These are phyloP conservation scores for Colletotrichum liaoningense DNA, from an alignment of 2,329 filamentous ascomycete genomes.

Conservation along the genomic window DNA sequence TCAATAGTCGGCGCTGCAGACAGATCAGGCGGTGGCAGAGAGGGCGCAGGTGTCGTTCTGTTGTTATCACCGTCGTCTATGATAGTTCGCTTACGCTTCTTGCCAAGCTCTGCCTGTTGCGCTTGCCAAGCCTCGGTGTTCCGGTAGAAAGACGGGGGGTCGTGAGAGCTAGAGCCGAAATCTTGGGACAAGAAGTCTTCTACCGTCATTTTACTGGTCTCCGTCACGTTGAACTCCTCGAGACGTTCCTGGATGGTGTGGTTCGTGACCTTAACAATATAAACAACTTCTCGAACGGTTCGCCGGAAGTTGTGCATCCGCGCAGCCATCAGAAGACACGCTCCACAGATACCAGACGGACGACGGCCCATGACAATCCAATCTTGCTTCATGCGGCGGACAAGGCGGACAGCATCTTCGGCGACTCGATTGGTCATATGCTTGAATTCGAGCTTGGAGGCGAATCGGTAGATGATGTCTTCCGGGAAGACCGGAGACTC, in stretches of 20 bases:
- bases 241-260: constrained; percentile 92
- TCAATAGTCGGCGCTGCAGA: constrained; percentile 40
- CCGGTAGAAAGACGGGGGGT: constrained; percentile 86
- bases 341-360: constrained; percentile 93
- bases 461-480: constrained; percentile 91
- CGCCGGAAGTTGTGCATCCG: constrained; percentile 98
- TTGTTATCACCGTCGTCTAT: constrained; percentile 46
- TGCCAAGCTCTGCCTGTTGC: constrained; percentile 60
- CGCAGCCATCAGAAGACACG: constrained; percentile 92
- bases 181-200: constrained; percentile 83
- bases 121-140: constrained; percentile 70
- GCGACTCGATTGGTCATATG: constrained; percentile 85
- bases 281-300: constrained; percentile 94
- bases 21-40: constrained; percentile 36
- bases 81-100: constrained; percentile 58
- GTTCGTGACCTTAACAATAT: constrained; percentile 96
- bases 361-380: constrained; percentile 97
- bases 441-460: constrained; percentile 91
- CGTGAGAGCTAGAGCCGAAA: constrained; percentile 69
- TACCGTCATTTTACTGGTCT: constrained; percentile 86
- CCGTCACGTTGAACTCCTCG: constrained; percentile 90
- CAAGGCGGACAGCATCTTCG: constrained; percentile 86
- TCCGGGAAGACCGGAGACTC: constrained; percentile 83
- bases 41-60: constrained; percentile 28
- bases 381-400: constrained; percentile 93